Evolutionary conservation across 768 basidiomycete genomes (phyloP).

Genomic region (Lentinula sp.): DNA sequence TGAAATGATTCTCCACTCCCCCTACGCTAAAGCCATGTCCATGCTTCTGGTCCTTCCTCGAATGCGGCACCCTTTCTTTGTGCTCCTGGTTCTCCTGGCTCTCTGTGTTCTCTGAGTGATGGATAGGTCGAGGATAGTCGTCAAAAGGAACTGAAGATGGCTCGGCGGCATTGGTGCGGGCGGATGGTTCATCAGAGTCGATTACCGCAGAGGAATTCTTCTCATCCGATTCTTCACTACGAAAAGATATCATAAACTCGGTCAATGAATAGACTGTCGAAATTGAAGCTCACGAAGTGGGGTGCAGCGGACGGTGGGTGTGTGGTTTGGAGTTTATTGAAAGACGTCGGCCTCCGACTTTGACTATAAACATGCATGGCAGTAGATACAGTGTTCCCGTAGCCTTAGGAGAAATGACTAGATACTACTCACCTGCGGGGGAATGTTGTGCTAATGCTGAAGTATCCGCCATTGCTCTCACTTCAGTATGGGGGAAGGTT

Average conservation of each 20-base stretch:
- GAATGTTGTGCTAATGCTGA: background rate
- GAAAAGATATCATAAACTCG: background rate
- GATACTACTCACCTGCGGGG: background rate
- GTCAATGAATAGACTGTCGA: background rate
- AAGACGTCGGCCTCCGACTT: conserved; percentile 2
- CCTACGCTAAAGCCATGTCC: background rate
- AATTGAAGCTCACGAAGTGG: background rate
- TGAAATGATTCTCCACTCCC: background rate
- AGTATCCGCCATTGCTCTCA: background rate
- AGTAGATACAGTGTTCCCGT: too few relatives aligned
- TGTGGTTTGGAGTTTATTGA: background rate
- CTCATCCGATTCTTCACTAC: background rate
- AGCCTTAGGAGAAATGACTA: background rate
- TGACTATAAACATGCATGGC: background rate
- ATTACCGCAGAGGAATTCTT: background rate
- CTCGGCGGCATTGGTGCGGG: background rate
- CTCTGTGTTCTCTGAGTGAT: background rate
- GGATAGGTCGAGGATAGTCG: background rate
- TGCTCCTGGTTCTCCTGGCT: background rate
- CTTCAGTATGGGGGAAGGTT: too few relatives aligned
- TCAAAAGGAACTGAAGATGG: background rate
- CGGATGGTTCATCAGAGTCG: background rate
- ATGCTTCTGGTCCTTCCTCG: background rate
- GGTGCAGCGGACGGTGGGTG: background rate
- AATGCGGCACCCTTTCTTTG: background rate